These are phyloP conservation scores for Azolla pinnata DNA, from an alignment of 75 land plant genomes.

Conservation along the genomic window DNA sequence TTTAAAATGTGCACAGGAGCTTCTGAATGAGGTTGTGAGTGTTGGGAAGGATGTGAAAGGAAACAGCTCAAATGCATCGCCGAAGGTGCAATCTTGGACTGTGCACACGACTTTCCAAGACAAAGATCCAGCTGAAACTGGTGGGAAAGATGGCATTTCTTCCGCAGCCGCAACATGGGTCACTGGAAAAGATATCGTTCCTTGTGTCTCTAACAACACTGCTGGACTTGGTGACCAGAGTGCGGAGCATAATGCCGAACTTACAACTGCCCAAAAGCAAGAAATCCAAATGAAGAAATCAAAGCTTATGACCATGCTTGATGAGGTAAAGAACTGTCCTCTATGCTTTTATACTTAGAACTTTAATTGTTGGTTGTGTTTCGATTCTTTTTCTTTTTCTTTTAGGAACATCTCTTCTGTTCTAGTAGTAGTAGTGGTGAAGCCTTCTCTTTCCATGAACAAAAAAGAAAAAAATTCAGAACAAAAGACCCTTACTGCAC, in stretches of 20 bases:
- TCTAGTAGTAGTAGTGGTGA: too few relatives aligned
- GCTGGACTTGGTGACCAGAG: not conserved
- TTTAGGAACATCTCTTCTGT: not conserved
- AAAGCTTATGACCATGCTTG: slow-evolving; percentile 69
- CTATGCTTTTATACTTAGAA: not conserved
- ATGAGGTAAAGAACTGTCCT: slow-evolving; percentile 46
- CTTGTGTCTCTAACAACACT: not conserved
- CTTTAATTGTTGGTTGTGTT: not conserved
- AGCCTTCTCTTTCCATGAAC: too few relatives aligned
- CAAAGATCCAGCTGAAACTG: not conserved
- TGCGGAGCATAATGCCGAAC: not conserved
- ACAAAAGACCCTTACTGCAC: too few relatives aligned
- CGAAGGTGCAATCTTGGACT: slow-evolving; percentile 8
- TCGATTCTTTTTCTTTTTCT: not conserved
- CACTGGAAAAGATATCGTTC: not conserved
- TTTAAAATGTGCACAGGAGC: slow-evolving; percentile 44
- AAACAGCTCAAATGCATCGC: slow-evolving; percentile 5
- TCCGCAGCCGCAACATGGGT: too few relatives aligned
- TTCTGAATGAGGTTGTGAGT: slow-evolving; percentile 55
- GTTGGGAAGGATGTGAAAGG: slow-evolving; percentile 34
- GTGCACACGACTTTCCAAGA: not conserved
- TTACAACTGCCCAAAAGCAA: slow-evolving; percentile 35
- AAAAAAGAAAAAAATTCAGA: too few relatives aligned
- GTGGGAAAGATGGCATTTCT: not conserved
- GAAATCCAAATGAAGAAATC: slow-evolving; percentile 67